A percentile compares a stretch with the other conserved stretches of the same genome.
These are phyloP conservation scores for Gyromitra esculenta DNA, from an alignment of 2,329 filamentous ascomycete species.

Conservation along the genomic window DNA sequence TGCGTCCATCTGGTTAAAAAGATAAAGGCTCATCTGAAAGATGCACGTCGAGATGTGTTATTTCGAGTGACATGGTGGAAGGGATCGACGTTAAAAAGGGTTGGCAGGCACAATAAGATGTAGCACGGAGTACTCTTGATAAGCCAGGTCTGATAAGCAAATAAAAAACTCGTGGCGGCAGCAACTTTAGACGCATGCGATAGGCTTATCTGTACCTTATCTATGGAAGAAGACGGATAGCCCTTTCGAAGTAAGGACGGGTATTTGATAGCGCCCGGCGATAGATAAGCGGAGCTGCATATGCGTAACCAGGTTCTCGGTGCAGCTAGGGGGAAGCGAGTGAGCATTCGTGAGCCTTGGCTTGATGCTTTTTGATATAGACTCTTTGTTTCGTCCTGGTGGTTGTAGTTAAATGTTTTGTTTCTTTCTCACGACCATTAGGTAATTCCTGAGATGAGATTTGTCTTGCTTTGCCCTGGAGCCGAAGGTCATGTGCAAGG, in stretches of 20 bases:
- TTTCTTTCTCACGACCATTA: neutral
- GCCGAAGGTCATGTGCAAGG: neutral
- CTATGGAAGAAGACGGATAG: neutral
- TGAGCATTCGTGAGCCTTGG: constrained; percentile 21
- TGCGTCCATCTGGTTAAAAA: constrained; percentile 10
- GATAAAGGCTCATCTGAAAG: neutral
- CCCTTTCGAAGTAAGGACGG: neutral
- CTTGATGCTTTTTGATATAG: neutral
- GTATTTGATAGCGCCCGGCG: constrained; percentile 24
- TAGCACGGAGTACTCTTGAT: neutral
- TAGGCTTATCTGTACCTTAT: constrained; percentile 22
- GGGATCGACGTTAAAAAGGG: neutral
- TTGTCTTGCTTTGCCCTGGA: neutral
- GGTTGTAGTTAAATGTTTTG: neutral
- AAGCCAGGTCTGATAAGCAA: constrained; percentile 14
- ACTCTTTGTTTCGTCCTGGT: neutral
- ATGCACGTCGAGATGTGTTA: neutral
- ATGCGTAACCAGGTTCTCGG: constrained; percentile 28
- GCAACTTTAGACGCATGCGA: neutral
- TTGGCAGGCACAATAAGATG: neutral
- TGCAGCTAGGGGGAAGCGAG: constrained; percentile 15
- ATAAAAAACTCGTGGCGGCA: neutral
- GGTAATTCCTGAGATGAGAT: neutral
- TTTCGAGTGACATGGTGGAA: neutral
- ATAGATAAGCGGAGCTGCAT: constrained; percentile 29